These are phyloP conservation scores for Cajanus cajan DNA, from an alignment of 306 rosid species.

Conservation along the genomic window DNA sequence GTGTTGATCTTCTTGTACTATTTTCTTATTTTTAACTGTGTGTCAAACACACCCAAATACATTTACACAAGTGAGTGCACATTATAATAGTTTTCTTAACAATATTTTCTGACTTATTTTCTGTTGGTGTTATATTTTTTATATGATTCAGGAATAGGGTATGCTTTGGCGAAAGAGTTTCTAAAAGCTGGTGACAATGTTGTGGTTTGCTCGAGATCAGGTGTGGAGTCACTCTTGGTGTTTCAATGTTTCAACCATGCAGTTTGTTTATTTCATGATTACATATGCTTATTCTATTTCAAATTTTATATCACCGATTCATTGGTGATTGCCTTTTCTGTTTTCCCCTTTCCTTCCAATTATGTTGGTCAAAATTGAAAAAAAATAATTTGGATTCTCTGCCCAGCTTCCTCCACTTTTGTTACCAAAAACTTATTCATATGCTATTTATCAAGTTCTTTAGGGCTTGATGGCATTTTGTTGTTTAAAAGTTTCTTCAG, in stretches of 20 bases:
- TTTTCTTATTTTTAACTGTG: too few relatives aligned
- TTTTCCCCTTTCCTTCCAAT: not conserved
- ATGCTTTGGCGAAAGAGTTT: conserved; percentile 80
- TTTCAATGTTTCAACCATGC: conserved; percentile 13
- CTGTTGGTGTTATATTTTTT: not conserved
- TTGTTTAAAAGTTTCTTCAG: not conserved
- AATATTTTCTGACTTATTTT: not conserved
- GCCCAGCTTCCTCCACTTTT: not conserved
- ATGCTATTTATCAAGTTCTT: not conserved
- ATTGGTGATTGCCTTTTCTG: not conserved
- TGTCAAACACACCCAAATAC: too few relatives aligned
- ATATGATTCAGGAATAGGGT: conserved; percentile 73
- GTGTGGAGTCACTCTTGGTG: conserved; percentile 34
- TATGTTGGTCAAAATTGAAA: not conserved
- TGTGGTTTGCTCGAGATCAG: conserved; percentile 78
- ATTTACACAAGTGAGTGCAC: not conserved
- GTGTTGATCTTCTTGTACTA: too few relatives aligned
- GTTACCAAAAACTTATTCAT: not conserved
- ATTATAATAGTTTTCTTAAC: not conserved
- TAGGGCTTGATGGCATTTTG: conserved; percentile 8
- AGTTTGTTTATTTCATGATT: conserved; percentile 17
- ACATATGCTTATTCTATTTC: not conserved
- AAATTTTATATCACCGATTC: not conserved
- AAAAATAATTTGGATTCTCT: not conserved
- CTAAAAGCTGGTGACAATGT: conserved; percentile 85